These are phyloP conservation scores for Apophysomyces trapeziformis DNA, from an alignment of 371 early-diverging fungal genomes.

Conservation along the genomic window DNA sequence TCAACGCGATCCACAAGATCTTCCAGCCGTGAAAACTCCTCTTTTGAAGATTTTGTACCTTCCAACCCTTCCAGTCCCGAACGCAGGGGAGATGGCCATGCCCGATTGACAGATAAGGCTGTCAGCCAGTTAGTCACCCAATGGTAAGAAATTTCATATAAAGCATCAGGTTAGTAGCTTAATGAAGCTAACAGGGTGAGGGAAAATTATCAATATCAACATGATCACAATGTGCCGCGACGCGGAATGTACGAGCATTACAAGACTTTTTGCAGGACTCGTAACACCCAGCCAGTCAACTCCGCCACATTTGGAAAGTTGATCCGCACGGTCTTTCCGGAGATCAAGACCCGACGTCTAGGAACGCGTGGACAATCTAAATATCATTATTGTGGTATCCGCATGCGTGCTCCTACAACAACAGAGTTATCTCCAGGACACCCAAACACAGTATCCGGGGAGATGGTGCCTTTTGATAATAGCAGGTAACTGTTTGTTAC, in stretches of 20 bases:
- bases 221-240: constrained; percentile 63
- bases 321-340: constrained; percentile 64
- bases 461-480: not conserved
- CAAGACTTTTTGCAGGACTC: constrained; percentile 43
- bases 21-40: not conserved
- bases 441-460: not conserved
- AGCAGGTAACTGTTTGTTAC: constrained; percentile 1
- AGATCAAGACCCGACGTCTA: constrained; percentile 63
- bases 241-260: constrained; percentile 67
- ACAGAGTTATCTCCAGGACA: constrained; percentile 1
- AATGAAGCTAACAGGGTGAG: constrained; percentile 40
- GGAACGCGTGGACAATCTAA: constrained; percentile 69
- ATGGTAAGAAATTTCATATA: constrained; percentile 18
- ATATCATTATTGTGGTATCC: constrained; percentile 63
- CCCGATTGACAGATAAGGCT: constrained; percentile 26
- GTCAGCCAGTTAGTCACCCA: constrained; percentile 28
- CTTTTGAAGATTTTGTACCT: not conserved
- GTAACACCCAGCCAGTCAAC: constrained; percentile 60
- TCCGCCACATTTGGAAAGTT: constrained; percentile 74
- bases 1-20: not conserved
- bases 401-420: constrained; percentile 22
- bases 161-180: not conserved
- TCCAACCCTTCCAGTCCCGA: not conserved
- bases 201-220: constrained; percentile 57
- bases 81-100: not conserved